Evolutionary conservation across 768 basidiomycete species (phyloP).

Genomic region (Kwoniella botswanensis): DNA sequence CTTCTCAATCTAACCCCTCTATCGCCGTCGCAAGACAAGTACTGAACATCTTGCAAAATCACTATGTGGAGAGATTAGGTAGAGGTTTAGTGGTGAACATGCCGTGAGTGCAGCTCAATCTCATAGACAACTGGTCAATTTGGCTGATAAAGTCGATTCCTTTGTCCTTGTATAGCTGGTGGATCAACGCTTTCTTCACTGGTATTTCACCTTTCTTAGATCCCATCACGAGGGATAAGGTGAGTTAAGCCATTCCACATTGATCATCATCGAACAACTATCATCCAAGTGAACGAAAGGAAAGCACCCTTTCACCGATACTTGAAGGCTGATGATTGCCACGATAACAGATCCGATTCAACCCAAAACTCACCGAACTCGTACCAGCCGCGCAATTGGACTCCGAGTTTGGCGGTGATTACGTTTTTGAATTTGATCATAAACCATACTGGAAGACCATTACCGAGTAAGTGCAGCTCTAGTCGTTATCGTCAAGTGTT

Average conservation of each 20-base stretch:
- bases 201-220: conserved; percentile 85
- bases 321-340: too few species aligned
- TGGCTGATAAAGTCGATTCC: not conserved
- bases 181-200: conserved; percentile 59
- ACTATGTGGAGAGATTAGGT: conserved; percentile 86
- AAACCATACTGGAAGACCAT: conserved; percentile 79
- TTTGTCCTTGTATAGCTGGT: conserved; percentile 60
- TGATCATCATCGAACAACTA: too few species aligned
- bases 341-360: conserved; percentile 68
- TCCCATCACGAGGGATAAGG: conserved; percentile 86
- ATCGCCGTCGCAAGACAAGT: conserved; percentile 79
- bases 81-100: conserved; percentile 82
- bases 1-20: conserved; percentile 80
- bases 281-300: too few species aligned
- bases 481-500: not conserved
- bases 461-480: conserved; percentile 63
- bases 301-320: too few species aligned
- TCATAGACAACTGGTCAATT: not conserved
- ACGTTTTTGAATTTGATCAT: conserved; percentile 74
- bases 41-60: conserved; percentile 79
- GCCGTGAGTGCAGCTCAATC: conserved; percentile 62
- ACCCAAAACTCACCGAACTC: conserved; percentile 77
- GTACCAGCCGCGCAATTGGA: conserved; percentile 77
- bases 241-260: conserved; percentile 46
- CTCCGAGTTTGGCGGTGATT: conserved; percentile 78